These are phyloP conservation scores for Daldinia eschscholtzii DNA, from an alignment of 2,329 filamentous ascomycete genomes.

Conservation along the genomic window DNA sequence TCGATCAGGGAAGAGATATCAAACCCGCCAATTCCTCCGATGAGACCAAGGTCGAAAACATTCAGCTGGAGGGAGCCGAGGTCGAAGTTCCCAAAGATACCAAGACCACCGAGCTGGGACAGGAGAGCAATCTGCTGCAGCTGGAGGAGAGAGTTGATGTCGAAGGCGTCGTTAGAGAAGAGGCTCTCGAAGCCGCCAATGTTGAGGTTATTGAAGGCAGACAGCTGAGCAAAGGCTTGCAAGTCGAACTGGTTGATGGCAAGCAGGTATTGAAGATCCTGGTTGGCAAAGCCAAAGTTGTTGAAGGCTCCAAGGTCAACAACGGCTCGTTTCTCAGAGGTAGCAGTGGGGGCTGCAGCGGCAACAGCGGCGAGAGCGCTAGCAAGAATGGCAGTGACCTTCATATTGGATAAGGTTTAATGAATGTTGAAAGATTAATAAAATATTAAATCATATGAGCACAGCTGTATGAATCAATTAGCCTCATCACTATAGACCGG, in stretches of 20 bases:
- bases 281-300: constrained; percentile 50
- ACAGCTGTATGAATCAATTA: constrained; percentile 57
- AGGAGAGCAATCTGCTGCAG: constrained; percentile 53
- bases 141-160: constrained; percentile 61
- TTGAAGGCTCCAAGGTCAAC: constrained; percentile 55
- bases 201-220: constrained; percentile 55
- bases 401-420: constrained; percentile 60
- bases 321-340: constrained; percentile 44
- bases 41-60: constrained; percentile 57
- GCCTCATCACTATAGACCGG: too few species aligned
- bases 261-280: constrained; percentile 57
- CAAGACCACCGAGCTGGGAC: constrained; percentile 56
- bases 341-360: constrained; percentile 57
- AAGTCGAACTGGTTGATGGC: constrained; percentile 52
- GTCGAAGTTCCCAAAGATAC: constrained; percentile 61
- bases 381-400: constrained; percentile 61
- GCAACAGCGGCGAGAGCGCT: constrained; percentile 60
- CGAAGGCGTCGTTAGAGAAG: constrained; percentile 61
- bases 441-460: constrained; percentile 58
- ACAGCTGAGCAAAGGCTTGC: constrained; percentile 52
- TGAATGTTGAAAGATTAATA: constrained; percentile 48
- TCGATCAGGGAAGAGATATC: constrained; percentile 53
- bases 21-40: constrained; percentile 53
- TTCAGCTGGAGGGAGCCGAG: constrained; percentile 60
- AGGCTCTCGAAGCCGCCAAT: constrained; percentile 54